Evolutionary conservation across 2,329 filamentous ascomycete genomes (phyloP).

Genomic region (Exophiala sideris): DNA sequence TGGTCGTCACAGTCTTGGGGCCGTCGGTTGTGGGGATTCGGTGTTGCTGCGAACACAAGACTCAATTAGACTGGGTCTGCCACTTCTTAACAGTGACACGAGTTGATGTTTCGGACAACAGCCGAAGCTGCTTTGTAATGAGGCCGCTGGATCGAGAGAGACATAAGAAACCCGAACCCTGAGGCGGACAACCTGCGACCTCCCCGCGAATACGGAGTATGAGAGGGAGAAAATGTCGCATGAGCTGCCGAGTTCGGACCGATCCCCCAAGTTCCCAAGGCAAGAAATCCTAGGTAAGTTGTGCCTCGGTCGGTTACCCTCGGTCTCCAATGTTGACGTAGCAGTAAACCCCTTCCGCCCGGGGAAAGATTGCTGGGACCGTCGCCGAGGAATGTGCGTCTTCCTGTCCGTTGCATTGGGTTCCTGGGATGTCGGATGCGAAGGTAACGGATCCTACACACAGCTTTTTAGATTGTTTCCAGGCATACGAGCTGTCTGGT

Average conservation of each 20-base stretch:
- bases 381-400: conserved; percentile 1
- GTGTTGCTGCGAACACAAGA: neutral
- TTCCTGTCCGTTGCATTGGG: too few species aligned
- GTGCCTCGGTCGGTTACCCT: too few species aligned
- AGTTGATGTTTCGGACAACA: neutral
- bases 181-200: too few species aligned
- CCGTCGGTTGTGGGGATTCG: neutral
- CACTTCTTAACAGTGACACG: neutral
- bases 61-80: neutral
- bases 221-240: neutral
- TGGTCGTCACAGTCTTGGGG: neutral
- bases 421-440: too few species aligned
- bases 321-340: too few species aligned
- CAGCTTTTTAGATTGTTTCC: too few species aligned
- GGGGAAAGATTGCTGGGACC: neutral
- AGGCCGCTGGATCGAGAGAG: neutral
- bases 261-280: neutral
- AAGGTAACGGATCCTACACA: too few species aligned
- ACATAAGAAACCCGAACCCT: too few species aligned
- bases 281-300: neutral
- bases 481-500: too few species aligned
- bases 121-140: conserved; percentile 11
- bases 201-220: neutral
- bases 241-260: neutral
- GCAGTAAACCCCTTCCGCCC: too few species aligned